Base-by-base conservation (phyloP, 148 eudicot genomes). In the Rhododendron kiyosumense region DNA sequence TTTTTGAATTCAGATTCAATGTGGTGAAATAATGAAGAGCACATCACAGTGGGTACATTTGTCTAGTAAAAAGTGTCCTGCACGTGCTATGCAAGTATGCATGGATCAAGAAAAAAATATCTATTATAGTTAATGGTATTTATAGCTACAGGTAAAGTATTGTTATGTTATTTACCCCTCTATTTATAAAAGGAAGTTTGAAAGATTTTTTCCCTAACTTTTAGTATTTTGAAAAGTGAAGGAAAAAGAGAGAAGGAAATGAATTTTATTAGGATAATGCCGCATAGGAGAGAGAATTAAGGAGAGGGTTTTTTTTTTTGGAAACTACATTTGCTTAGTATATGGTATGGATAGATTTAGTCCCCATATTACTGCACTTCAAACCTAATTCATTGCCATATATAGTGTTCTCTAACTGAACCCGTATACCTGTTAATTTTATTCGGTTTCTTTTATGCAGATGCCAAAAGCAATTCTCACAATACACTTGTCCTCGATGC, bases 401-500 rank as follows among this genome's bases (percentile, higher is more conserved):
- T 0, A 24, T 73, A 69, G 59, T 34, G 17, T 14, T 3, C 3
- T 76, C 38, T 24, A n/a, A 69, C 7, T 63, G 32, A 74, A 57
- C 36, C 36, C 10, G 24, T 22, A n/a, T 82, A 11, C 10, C 20
- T 38, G 41, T 22, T 48, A 36, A 59, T 63, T 30, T 78, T 63
- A 1, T 83, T 57, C 69, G 0, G 52, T 38, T 52, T 28, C 13
- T 22, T 63, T 0, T 77, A 0, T 93, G 87, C 92, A 96, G 99
- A 85, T 97, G 98, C 67, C 90, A 95, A 84, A 97, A 97, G 92
- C 98, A 97, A 75, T 97, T 93, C 87, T 95, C 99, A 24, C 96
- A 94, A 12, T 97, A 95, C 86, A 93, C 98, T 85, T 95, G 99
- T 80, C 98, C 98, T 15, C 94, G 98, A 17, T 97, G 99, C 93